Percentiles rank a stretch among this genome's conserved stretches.
Evolutionary conservation across 1,284 basidiomycete genomes (phyloP).

Genomic region (Ceraceosorus guamensis): DNA sequence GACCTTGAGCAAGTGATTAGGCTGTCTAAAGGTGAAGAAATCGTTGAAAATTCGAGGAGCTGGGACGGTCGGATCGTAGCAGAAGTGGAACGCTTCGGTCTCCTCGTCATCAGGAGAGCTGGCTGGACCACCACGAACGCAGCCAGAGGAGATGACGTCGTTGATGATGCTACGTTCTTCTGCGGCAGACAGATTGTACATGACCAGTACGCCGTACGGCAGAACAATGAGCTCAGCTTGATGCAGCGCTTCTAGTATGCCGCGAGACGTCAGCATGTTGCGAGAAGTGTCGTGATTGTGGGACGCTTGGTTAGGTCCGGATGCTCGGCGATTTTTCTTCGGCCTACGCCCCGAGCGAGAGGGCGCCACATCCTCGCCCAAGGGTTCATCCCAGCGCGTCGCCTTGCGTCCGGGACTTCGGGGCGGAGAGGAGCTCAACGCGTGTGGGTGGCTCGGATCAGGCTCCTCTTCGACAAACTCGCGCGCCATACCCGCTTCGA

Average conservation of each 20-base stretch:
- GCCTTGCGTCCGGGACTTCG: no score
- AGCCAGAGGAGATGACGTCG: constrained; percentile 40
- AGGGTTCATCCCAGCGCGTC: no score
- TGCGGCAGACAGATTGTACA: constrained; percentile 45
- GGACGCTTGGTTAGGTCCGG: constrained; percentile 44
- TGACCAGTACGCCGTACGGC: constrained; percentile 46
- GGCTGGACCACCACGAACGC: constrained; percentile 24
- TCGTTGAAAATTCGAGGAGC: constrained; percentile 69
- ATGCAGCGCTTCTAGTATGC: constrained; percentile 42
- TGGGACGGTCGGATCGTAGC: constrained; percentile 74
- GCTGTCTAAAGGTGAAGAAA: constrained; percentile 65
- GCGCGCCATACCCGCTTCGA: neutral
- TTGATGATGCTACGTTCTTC: constrained; percentile 44
- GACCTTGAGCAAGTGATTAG: constrained; percentile 63
- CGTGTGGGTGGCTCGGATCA: neutral
- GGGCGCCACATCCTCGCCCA: constrained; percentile 13
- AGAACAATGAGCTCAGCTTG: constrained; percentile 44
- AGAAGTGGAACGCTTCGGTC: constrained; percentile 39
- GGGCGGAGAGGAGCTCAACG: neutral
- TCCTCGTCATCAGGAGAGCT: constrained; percentile 28
- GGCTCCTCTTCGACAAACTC: constrained; percentile 10
- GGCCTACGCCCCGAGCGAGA: constrained; percentile 15
- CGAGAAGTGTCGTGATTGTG: constrained; percentile 43
- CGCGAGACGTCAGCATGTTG: constrained; percentile 39
- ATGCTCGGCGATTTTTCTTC: constrained; percentile 13